Base-by-base conservation (phyloP, 2,329 filamentous ascomycete genomes). In the Lecanoromycetidae sp. region DNA sequence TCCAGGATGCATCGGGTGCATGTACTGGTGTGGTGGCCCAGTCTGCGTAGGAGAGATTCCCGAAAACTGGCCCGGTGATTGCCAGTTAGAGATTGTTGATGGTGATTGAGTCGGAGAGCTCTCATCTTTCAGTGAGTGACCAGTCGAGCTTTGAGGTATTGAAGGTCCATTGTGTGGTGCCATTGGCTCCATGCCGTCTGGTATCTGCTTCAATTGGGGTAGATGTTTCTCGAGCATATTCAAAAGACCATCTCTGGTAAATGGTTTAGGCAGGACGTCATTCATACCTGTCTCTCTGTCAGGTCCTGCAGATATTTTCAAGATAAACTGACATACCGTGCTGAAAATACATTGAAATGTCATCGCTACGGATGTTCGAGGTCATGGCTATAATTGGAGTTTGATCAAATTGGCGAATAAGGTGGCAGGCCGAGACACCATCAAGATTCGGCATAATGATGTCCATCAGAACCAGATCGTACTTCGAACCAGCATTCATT, bases 371-470 rank as follows among this genome's bases (percentile, higher is more conserved):
- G 54, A 98, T 96, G 61, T 96, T 98, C 3, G 90, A 95, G 3
- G 91, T 98, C 91, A 98, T 96, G 38, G 91, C 91, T 49, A 98
- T 86, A 57, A 98, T 93, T 0, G 91, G 91, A 5, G 80, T 77
- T 30, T 79, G 77, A 54, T 87, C 80, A 52, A 90, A 86, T 60
- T 94, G 85, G 44, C 90, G 80, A 55, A 98, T 95, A 52, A 94
- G 79, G 59, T 91, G 85, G 48, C 87, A 94, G 2, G 91, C 90
- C 13, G 88, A 94, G 5, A 96, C 87, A 56, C 91, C 91, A 58
- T 96, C 91, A 45, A 96, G 72, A 54, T 88, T 84, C 5, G 91
- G 91, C 91, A 98, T 96, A 56, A 98, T 94, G 54, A 98, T 90
- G 60, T 91, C 84, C 84, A 90, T 90, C 52, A 90, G 76, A 54